phyloP scores from a whole-genome alignment of 441 rosid genomes.

The Kokia cookei region DNA sequence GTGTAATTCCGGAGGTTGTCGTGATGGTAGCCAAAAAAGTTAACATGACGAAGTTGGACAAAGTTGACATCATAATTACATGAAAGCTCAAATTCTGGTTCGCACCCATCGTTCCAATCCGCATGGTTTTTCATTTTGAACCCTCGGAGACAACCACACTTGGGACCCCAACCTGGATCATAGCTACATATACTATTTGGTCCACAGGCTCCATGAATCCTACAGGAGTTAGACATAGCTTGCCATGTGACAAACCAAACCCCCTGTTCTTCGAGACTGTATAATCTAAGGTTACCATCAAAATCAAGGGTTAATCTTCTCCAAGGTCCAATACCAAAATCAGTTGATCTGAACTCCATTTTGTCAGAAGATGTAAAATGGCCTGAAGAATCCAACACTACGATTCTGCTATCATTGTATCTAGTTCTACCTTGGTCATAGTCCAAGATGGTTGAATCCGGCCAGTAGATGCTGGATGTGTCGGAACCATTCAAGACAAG shows the following conservation, averaged over 20 bases:
- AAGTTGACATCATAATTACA: constrained; percentile 4
- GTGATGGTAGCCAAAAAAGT: constrained; percentile 22
- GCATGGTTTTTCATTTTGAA: constrained; percentile 14
- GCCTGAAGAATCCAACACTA: constrained; percentile 11
- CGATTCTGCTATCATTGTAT: constrained; percentile 16
- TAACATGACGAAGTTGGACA: constrained; percentile 5
- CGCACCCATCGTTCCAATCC: constrained; percentile 27
- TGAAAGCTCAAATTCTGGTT: constrained; percentile 7
- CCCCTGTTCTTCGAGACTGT: constrained; percentile 3
- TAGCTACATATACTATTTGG: constrained; percentile 22
- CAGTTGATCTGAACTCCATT: constrained; percentile 5
- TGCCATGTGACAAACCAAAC: constrained; percentile 28
- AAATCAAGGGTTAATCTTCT: constrained; percentile 24
- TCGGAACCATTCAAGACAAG: constrained; percentile 20
- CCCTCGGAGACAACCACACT: constrained; percentile 30
- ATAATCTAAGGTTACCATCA: constrained; percentile 35
- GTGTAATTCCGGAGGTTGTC: constrained; percentile 2
- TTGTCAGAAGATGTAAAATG: constrained; percentile 20
- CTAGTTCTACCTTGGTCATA: constrained; percentile 19
- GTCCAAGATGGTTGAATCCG: neutral
- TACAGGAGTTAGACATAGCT: constrained; percentile 10
- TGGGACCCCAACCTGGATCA: constrained; percentile 1
- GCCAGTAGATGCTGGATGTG: constrained; percentile 34
- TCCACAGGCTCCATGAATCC: constrained; percentile 29
- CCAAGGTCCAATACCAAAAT: constrained; percentile 8